Evolutionary conservation across 768 basidiomycete species (phyloP).

Genomic region (Amanita subjunquillea): DNA sequence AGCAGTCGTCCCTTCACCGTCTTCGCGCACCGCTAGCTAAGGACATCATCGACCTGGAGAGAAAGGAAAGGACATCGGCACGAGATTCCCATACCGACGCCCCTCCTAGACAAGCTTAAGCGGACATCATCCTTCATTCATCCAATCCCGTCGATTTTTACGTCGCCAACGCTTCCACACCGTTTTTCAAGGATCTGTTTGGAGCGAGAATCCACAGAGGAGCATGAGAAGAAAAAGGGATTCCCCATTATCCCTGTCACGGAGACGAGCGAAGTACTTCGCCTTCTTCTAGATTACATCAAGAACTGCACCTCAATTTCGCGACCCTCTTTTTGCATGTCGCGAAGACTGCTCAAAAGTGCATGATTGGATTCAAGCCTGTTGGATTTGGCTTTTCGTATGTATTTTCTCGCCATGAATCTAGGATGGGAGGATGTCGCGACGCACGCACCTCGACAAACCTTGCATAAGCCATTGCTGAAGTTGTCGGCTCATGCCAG

Average conservation of each 20-base stretch:
- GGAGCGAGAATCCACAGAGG: conserved; percentile 7
- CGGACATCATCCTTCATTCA: conserved; percentile 16
- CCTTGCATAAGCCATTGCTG: not conserved
- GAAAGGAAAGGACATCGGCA: not conserved
- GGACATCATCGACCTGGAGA: not conserved
- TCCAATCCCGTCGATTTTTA: conserved; percentile 21
- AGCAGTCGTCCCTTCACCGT: conserved; percentile 22
- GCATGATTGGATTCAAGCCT: not conserved
- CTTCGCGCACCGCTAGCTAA: conserved; percentile 19
- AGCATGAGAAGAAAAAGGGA: conserved; percentile 2
- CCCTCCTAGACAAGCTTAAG: not conserved
- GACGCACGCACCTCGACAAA: not conserved
- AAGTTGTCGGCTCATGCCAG: not conserved
- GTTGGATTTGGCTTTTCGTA: not conserved
- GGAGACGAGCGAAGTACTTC: conserved; percentile 7
- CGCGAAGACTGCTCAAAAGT: not conserved
- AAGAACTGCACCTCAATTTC: not conserved
- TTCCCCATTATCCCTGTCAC: conserved; percentile 6
- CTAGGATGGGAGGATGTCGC: not conserved
- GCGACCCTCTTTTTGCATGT: not conserved
- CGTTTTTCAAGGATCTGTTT: conserved; percentile 22
- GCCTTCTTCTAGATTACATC: conserved; percentile 6
- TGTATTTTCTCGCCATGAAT: not conserved
- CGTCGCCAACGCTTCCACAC: conserved; percentile 15
- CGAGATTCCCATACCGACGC: not conserved